A percentile compares a stretch with the other conserved stretches of the same genome.
These are phyloP conservation scores for Ochetophila trinervis DNA, from an alignment of 306 rosid genomes.

Conservation along the genomic window DNA sequence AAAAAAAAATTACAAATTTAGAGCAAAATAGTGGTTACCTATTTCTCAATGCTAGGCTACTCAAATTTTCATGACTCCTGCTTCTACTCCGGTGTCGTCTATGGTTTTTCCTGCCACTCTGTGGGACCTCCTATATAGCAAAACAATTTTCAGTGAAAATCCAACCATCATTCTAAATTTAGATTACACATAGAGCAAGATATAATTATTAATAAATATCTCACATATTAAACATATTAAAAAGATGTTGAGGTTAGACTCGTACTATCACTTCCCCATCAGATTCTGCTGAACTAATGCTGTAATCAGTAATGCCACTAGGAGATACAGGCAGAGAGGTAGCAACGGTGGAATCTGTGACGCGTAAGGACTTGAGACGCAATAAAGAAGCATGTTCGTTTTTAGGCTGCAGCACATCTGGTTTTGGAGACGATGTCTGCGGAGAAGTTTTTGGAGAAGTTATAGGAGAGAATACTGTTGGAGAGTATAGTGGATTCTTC, in stretches of 20 bases:
- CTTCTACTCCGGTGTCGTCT: slow-evolving; percentile 29
- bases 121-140: slow-evolving; percentile 43
- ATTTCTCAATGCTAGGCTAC: slow-evolving; percentile 37
- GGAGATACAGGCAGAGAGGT: slow-evolving; percentile 57
- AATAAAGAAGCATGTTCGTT: slow-evolving; percentile 40
- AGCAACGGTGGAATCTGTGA: slow-evolving; percentile 35
- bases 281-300: slow-evolving; percentile 49
- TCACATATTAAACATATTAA: slow-evolving; percentile 7
- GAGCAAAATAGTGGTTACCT: slow-evolving; percentile 38
- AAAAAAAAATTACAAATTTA: slow-evolving; percentile 4
- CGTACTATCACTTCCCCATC: slow-evolving; percentile 60
- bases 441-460: slow-evolving; percentile 54
- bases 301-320: slow-evolving; percentile 42
- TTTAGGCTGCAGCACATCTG: slow-evolving; percentile 22
- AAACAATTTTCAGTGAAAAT: slow-evolving; percentile 29
- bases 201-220: slow-evolving; percentile 5
- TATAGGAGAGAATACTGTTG: slow-evolving; percentile 57
- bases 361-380: slow-evolving; percentile 50
- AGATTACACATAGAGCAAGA: not conserved
- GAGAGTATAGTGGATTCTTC: slow-evolving; percentile 46
- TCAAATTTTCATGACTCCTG: slow-evolving; percentile 43
- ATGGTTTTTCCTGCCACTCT: slow-evolving; percentile 32
- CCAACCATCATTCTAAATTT: slow-evolving; percentile 12
- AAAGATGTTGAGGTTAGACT: slow-evolving; percentile 33
- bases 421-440: slow-evolving; percentile 32